Conservation (phyloP, 768 basidiomycete species). For the Pisolithus albus region DNA sequence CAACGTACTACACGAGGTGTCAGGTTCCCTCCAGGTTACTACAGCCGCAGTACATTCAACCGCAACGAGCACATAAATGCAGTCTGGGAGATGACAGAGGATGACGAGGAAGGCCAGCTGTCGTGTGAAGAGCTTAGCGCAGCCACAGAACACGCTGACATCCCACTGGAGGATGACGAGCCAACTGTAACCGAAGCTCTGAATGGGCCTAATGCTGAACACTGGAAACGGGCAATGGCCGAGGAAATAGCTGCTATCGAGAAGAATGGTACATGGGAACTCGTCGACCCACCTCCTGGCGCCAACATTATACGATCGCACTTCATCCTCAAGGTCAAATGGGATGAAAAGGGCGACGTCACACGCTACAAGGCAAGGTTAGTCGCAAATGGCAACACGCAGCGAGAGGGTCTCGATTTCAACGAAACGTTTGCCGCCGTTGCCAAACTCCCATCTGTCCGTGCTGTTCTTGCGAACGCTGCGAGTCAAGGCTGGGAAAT, state of each 20-base stretch:
- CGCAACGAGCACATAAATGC: no score
- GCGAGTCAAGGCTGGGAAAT: slow-evolving; percentile 10
- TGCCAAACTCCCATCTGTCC: slow-evolving; percentile 6
- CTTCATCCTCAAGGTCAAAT: not conserved
- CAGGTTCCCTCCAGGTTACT: no score
- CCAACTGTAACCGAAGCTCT: no score
- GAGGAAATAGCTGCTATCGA: slow-evolving; percentile 1
- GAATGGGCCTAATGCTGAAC: no score
- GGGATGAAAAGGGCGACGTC: not conserved
- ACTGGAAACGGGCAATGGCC: not conserved
- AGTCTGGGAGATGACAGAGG: no score
- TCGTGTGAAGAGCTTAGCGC: no score
- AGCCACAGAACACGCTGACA: no score
- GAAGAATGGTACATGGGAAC: not conserved
- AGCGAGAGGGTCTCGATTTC: slow-evolving; percentile 29
- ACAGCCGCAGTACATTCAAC: no score
- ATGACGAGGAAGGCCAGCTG: no score
- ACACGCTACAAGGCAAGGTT: slow-evolving; percentile 23
- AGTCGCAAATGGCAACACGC: slow-evolving; percentile 31
- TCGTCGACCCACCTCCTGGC: not conserved
- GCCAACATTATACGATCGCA: not conserved
- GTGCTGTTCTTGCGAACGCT: slow-evolving; percentile 1
- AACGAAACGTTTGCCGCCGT: slow-evolving; percentile 28
- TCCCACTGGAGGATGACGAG: no score
- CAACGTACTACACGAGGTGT: no score